A percentile compares a stretch with the other conserved stretches of the same genome.
These are phyloP conservation scores for Plasmodium ovale DNA, from an alignment of 169 alveolate genomes.

Conservation along the genomic window DNA sequence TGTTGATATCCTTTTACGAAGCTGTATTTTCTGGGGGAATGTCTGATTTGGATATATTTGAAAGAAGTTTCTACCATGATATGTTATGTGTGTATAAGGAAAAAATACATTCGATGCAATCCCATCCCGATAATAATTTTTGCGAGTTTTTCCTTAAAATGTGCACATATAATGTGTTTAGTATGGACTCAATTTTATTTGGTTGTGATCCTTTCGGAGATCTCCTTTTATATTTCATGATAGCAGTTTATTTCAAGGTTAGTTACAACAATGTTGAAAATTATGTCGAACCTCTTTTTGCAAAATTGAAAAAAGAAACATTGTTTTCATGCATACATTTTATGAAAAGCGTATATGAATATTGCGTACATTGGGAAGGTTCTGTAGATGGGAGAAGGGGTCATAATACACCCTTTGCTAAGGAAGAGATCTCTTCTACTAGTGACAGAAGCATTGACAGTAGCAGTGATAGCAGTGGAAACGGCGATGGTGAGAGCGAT, in stretches of 20 bases:
- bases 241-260: not conserved
- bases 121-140: slow-evolving; percentile 28
- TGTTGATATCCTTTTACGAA: slow-evolving; percentile 37
- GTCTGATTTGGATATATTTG: slow-evolving; percentile 47
- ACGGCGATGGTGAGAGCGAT: not conserved
- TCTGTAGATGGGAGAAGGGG: not conserved
- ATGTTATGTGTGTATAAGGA: slow-evolving; percentile 27
- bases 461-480: not conserved
- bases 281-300: not conserved
- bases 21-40: not conserved
- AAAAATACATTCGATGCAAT: not conserved
- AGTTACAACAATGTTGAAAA: not conserved
- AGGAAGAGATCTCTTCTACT: too few relatives aligned
- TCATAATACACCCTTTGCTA: too few relatives aligned
- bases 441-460: too few relatives aligned
- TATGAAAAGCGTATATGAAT: not conserved
- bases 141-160: slow-evolving; percentile 3
- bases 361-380: not conserved
- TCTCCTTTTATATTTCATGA: not conserved
- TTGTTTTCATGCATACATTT: not conserved
- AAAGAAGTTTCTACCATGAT: slow-evolving; percentile 12
- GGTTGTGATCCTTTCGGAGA: not conserved
- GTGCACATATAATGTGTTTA: not conserved
- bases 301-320: not conserved
- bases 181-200: not conserved